Percentiles rank a stretch among this genome's conserved stretches.
phyloP scores from a whole-genome alignment of 2,329 filamentous ascomycete species.

The Aspergillus alliaceus region DNA sequence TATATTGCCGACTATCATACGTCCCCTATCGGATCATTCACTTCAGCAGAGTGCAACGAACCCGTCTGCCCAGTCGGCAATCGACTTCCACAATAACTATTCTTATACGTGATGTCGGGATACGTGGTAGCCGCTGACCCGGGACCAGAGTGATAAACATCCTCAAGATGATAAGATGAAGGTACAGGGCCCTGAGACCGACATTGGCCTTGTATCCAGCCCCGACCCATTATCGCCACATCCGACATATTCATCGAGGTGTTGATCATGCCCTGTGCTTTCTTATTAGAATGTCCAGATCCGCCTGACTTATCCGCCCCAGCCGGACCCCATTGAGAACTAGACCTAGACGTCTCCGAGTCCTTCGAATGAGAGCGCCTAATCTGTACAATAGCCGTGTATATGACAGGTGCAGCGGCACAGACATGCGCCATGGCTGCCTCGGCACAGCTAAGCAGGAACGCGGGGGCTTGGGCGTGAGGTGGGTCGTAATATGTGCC shows the following conservation, averaged over 20 bases:
- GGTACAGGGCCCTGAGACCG: not conserved
- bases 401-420: not conserved
- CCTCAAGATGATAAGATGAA: not conserved
- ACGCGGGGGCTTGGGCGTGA: not conserved
- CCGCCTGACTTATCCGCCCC: not conserved
- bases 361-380: not conserved
- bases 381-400: not conserved
- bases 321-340: not conserved
- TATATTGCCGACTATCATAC: not conserved
- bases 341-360: not conserved
- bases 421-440: slow-evolving; percentile 1
- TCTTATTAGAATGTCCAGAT: not conserved
- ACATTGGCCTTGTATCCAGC: not conserved
- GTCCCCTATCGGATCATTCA: not conserved
- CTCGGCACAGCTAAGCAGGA: not conserved
- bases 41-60: not conserved
- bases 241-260: not conserved
- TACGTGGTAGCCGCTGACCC: not conserved
- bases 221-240: not conserved
- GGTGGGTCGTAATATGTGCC: not conserved
- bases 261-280: not conserved
- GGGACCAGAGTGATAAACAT: not conserved
- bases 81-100: not conserved
- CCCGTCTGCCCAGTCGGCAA: not conserved
- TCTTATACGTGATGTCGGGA: not conserved